Base-by-base conservation (phyloP, 371 early-diverging fungal species). In the Syncephalis plumigaleata region DNA sequence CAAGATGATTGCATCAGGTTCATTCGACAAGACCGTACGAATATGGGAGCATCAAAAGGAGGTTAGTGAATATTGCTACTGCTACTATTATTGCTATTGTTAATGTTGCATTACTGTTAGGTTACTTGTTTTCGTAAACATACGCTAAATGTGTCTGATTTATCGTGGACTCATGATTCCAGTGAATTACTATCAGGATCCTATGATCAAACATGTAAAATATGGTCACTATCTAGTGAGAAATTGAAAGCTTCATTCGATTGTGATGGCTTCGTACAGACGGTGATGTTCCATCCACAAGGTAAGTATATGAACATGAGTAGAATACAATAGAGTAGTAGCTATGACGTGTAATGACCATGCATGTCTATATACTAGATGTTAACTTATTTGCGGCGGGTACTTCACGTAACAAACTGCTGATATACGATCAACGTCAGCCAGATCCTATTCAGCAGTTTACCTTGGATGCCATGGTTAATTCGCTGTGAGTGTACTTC, bases 21-120 rank as follows among this genome's bases (percentile, higher is more conserved):
- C 94, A 8, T 96, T 95, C 96, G 98, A 98, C 63, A 75, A 74
- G 53, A 82, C 89, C 2, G 85, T 87, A 46, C 77, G 91, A 24
- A 67, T 83, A 11, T 98, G 97, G 98, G 89, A 93, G 18, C 18
- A 20, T 36, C 39, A 39, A 37, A 31, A 16, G 47, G 39, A 27
- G 42, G 39, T 17, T 9, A n/a, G 42, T 47, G n/a, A n/a, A n/a
- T 20, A 20, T 26, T 7, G 13, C 26, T 36, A 45, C 5, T 36
- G 13, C 31, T 45, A 23, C 31, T 45, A 23, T 38, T 7, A 13
- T 39, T 27, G 31, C 31, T 31, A 7, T 11, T 31, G 20, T 39
- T 48, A 43, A 18, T 20, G 7, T 24, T 42, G 17, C 36, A n/a
- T n/a, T n/a, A n/a, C n/a, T n/a, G n/a, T 20, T 46, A 70, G 64